These are phyloP conservation scores for Pinguiococcus pyrenoidosus DNA, from an alignment of 108 stramenopile species.

Conservation along the genomic window DNA sequence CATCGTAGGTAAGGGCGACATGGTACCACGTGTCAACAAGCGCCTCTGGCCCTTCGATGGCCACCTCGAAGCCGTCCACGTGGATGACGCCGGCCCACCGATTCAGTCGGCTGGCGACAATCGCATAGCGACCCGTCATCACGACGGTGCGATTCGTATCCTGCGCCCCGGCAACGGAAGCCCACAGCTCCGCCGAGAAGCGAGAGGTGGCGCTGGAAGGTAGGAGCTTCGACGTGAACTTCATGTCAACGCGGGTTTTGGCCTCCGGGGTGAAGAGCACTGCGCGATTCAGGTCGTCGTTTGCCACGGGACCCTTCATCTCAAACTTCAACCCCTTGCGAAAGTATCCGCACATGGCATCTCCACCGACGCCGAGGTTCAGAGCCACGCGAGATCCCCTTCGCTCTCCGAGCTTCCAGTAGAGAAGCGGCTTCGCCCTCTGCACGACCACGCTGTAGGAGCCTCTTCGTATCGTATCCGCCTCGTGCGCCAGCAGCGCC, in stretches of 20 bases:
- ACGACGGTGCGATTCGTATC: constrained; percentile 15
- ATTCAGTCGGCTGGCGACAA: constrained; percentile 16
- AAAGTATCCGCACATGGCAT: constrained; percentile 15
- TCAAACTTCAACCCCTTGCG: constrained; percentile 13
- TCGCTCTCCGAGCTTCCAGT: constrained; percentile 25
- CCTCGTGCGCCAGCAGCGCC: constrained; percentile 3
- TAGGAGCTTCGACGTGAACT: neutral
- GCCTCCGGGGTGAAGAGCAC: neutral
- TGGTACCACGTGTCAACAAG: no score
- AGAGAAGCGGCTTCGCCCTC: constrained; percentile 10
- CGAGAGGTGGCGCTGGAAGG: neutral
- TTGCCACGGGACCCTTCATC: constrained; percentile 11
- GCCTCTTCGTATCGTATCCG: constrained; percentile 3
- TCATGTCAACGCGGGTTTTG: constrained; percentile 1
- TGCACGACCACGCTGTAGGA: constrained; percentile 12
- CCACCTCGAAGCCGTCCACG: no score
- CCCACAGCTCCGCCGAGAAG: constrained; percentile 36
- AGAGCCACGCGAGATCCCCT: constrained; percentile 24
- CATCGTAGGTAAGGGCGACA: no score
- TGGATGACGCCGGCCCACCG: no score
- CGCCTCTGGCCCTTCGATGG: no score
- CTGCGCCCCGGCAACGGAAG: constrained; percentile 9
- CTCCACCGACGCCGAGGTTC: constrained; percentile 29
- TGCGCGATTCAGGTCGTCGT: constrained; percentile 13
- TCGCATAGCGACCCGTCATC: constrained; percentile 20